A percentile compares a stretch with the other conserved stretches of the same genome.
Evolutionary conservation across 1,284 basidiomycete genomes (phyloP).

Genomic region (Anthracocystis walkeri): DNA sequence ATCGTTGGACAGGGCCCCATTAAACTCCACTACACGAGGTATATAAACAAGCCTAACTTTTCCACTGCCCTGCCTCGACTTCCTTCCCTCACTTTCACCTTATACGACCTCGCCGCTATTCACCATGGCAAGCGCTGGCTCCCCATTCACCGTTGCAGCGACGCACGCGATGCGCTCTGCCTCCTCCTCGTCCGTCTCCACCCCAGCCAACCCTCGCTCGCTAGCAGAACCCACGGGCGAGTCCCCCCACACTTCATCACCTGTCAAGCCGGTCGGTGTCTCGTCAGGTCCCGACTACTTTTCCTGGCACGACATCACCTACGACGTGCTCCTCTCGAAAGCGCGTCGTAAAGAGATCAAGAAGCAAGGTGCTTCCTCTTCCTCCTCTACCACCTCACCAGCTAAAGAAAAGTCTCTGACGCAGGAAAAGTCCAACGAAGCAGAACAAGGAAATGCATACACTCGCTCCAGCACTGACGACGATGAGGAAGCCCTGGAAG

Average conservation of each 20-base stretch:
- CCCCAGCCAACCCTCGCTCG: slow-evolving; percentile 1
- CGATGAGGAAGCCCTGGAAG: slow-evolving; percentile 16
- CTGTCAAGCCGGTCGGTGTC: not conserved
- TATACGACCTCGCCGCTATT: not conserved
- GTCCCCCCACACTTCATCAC: not conserved
- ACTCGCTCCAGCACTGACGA: slow-evolving; percentile 2
- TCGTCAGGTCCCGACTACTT: slow-evolving; percentile 18
- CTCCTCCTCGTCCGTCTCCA: slow-evolving; percentile 30
- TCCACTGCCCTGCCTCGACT: not conserved
- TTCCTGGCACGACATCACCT: slow-evolving; percentile 54
- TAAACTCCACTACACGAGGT: too few relatives aligned
- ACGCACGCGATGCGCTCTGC: slow-evolving; percentile 25
- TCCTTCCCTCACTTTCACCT: not conserved
- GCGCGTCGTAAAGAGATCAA: slow-evolving; percentile 49
- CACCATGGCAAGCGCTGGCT: not conserved
- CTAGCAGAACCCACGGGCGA: not conserved
- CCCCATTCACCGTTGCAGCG: slow-evolving; percentile 15
- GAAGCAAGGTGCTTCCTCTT: slow-evolving; percentile 3
- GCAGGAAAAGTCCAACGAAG: slow-evolving; percentile 17
- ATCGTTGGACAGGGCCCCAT: too few relatives aligned
- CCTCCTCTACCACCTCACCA: not conserved
- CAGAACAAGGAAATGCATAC: slow-evolving; percentile 23
- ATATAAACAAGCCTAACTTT: too few relatives aligned
- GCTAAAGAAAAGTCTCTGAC: slow-evolving; percentile 4
- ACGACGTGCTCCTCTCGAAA: slow-evolving; percentile 55